Conservation (phyloP, 805 yeast species). For the Saccharomycopsis malanga region DNA sequence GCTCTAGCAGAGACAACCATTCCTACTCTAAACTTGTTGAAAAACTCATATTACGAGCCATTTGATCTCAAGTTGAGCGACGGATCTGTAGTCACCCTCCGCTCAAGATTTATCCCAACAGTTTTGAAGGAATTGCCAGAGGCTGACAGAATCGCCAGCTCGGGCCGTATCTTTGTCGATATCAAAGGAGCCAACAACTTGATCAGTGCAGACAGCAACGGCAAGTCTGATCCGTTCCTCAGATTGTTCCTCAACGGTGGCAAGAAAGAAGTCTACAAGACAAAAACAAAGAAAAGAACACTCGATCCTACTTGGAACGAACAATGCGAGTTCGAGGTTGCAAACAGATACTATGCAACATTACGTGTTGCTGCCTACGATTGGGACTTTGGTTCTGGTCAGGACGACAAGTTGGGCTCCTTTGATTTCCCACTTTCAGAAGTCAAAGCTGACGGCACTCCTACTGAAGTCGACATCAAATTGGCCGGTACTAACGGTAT, state of each 20-base stretch:
- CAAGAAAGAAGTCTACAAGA: slow-evolving; percentile 53
- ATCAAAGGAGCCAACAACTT: slow-evolving; percentile 60
- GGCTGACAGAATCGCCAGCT: slow-evolving; percentile 65
- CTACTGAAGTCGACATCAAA: slow-evolving; percentile 44
- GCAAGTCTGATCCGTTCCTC: slow-evolving; percentile 89
- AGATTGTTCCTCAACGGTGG: slow-evolving; percentile 61
- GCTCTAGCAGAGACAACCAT: slow-evolving; percentile 54
- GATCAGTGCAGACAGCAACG: slow-evolving; percentile 82
- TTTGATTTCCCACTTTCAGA: slow-evolving; percentile 51
- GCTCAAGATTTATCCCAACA: slow-evolving; percentile 76
- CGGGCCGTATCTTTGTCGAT: slow-evolving; percentile 61
- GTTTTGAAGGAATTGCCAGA: slow-evolving; percentile 54
- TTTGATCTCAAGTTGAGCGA: slow-evolving; percentile 46
- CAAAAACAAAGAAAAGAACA: slow-evolving; percentile 79
- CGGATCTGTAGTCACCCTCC: slow-evolving; percentile 47
- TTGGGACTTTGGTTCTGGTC: slow-evolving; percentile 90
- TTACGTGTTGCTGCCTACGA: slow-evolving; percentile 60
- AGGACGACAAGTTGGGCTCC: slow-evolving; percentile 74
- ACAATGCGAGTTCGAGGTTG: slow-evolving; percentile 44
- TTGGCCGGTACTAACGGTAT: slow-evolving; percentile 37
- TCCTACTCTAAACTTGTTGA: slow-evolving; percentile 59
- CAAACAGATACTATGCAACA: slow-evolving; percentile 54
- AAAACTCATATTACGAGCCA: slow-evolving; percentile 58
- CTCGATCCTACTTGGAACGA: slow-evolving; percentile 90
- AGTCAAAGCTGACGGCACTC: slow-evolving; percentile 49